Evolutionary conservation across 2,329 filamentous ascomycete genomes (phyloP).

Genomic region (Aspergillus sp.): DNA sequence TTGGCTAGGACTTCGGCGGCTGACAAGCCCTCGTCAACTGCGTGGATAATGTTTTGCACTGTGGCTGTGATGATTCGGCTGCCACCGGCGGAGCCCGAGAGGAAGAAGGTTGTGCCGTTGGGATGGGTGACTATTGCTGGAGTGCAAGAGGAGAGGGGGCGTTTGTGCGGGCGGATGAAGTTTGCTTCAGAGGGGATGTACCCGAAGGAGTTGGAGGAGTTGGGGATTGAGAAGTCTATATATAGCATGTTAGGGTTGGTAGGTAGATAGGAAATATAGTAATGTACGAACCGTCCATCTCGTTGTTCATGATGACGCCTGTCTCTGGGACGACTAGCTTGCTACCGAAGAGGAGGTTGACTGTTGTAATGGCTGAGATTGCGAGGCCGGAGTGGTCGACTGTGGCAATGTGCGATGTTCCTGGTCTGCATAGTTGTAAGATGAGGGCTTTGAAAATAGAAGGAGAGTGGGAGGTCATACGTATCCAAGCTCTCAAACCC

Average conservation of each 20-base stretch:
- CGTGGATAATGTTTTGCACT: constrained; percentile 70
- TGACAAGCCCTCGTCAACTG: constrained; percentile 65
- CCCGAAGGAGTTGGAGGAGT: constrained; percentile 75
- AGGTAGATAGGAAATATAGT: constrained; percentile 11
- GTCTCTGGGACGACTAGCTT: constrained; percentile 76
- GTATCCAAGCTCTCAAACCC: constrained; percentile 66
- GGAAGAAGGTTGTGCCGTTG: constrained; percentile 65
- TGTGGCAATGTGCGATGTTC: constrained; percentile 58
- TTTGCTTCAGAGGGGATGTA: constrained; percentile 78
- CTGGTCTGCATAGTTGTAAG: constrained; percentile 34
- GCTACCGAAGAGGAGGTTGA: constrained; percentile 84
- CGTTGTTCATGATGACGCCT: constrained; percentile 72
- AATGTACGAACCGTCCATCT: constrained; percentile 54
- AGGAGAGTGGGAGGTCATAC: constrained; percentile 24
- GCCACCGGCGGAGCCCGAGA: constrained; percentile 76
- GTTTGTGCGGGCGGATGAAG: constrained; percentile 76
- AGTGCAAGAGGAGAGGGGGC: constrained; percentile 78
- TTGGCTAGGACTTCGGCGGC: constrained; percentile 62
- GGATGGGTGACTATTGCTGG: constrained; percentile 72
- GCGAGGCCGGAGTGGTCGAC: constrained; percentile 73
- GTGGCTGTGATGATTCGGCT: constrained; percentile 80
- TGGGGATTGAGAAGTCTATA: constrained; percentile 84
- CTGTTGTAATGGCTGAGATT: constrained; percentile 78
- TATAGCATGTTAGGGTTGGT: constrained; percentile 53
- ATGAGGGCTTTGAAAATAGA: background rate